Evolutionary conservation across 176 grass and related monocot species (phyloP).

Genomic region (Zea luxurians): DNA sequence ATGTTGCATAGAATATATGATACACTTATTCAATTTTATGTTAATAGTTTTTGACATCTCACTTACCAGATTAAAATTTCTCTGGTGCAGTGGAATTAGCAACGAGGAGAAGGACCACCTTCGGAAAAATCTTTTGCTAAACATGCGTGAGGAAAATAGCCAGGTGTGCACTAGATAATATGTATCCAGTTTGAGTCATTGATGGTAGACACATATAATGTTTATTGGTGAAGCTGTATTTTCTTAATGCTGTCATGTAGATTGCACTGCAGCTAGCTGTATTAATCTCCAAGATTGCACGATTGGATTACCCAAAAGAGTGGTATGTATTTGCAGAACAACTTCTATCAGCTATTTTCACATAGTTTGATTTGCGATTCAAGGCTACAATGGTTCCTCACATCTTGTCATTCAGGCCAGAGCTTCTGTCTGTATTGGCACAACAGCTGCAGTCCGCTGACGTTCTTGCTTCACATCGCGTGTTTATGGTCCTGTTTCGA

Average conservation of each 20-base stretch:
- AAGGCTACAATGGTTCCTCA: slow-evolving; percentile 24
- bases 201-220: not conserved
- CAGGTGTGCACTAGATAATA: slow-evolving; percentile 54
- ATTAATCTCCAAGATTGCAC: slow-evolving; percentile 95
- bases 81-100: slow-evolving; percentile 80
- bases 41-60: slow-evolving; percentile 4
- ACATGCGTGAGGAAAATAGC: slow-evolving; percentile 87
- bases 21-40: slow-evolving; percentile 3
- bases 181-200: not conserved
- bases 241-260: slow-evolving; percentile 46
- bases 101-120: slow-evolving; percentile 96
- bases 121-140: slow-evolving; percentile 80
- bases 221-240: not conserved
- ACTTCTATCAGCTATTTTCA: slow-evolving; percentile 29
- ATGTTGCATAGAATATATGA: not conserved
- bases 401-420: slow-evolving; percentile 67
- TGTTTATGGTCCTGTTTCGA: slow-evolving; percentile 93
- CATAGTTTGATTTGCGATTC: not conserved
- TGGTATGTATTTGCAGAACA: slow-evolving; percentile 53
- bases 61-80: slow-evolving; percentile 19
- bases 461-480: slow-evolving; percentile 84
- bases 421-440: slow-evolving; percentile 77
- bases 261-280: slow-evolving; percentile 91
- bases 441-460: slow-evolving; percentile 85
- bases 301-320: slow-evolving; percentile 96